Percentiles rank a stretch among this genome's conserved stretches.
These are phyloP conservation scores for Boletus rubropictus DNA, from an alignment of 768 basidiomycete genomes.

Conservation along the genomic window DNA sequence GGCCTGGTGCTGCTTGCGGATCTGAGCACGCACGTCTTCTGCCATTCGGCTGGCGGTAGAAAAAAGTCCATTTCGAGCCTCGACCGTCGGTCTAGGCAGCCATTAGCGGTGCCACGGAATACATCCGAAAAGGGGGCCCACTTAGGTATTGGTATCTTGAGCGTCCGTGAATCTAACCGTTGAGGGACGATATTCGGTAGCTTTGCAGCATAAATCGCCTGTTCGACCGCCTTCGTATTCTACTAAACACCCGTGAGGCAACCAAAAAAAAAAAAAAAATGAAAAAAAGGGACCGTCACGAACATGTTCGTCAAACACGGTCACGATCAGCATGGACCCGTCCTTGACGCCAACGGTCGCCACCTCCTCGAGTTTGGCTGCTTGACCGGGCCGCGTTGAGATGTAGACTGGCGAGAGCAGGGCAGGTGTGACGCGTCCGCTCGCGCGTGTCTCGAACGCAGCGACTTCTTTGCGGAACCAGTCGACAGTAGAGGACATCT, in stretches of 20 bases:
- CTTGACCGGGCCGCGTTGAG: conserved; percentile 35
- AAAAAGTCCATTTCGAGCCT: conserved; percentile 55
- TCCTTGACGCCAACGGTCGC: conserved; percentile 80
- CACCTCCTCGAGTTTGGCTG: conserved; percentile 55
- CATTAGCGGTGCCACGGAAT: neutral
- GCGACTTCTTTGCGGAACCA: conserved; percentile 76
- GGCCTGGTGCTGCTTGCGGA: conserved; percentile 64
- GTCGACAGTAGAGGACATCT: conserved; percentile 62
- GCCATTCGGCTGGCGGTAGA: conserved; percentile 55
- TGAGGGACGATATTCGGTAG: conserved; percentile 71
- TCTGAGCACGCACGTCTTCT: conserved; percentile 69
- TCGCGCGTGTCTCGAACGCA: conserved; percentile 63
- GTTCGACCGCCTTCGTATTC: conserved; percentile 72
- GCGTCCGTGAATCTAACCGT: conserved; percentile 59
- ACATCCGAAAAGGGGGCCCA: conserved; percentile 27
- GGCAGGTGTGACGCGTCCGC: conserved; percentile 70
- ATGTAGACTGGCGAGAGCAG: conserved; percentile 67
- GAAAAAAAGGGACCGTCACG: conserved; percentile 21
- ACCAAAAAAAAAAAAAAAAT: conserved; percentile 6
- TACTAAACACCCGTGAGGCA: conserved; percentile 35
- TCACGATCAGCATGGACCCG: conserved; percentile 66
- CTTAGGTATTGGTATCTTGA: conserved; percentile 80
- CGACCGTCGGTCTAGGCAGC: conserved; percentile 62
- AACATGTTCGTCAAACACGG: conserved; percentile 75
- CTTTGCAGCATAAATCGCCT: conserved; percentile 69